Evolutionary conservation across 441 rosid species (phyloP), one percentile per base, ranked within the genome.

Genomic region (Aquilaria agallochum): DNA sequence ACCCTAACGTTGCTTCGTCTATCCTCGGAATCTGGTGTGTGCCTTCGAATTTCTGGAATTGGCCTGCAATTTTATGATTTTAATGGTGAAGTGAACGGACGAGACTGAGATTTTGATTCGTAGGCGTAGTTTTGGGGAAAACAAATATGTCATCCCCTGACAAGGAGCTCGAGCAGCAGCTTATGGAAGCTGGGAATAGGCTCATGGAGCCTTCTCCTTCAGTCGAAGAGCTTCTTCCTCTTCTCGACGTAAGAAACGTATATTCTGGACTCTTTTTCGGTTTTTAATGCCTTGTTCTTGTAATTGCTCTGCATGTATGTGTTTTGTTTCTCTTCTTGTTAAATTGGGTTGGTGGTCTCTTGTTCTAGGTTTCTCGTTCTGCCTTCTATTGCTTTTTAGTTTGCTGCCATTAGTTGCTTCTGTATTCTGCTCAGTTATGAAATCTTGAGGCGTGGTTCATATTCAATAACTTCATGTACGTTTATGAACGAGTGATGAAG

Each of bases 211-310:
- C 89, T 56, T 87, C 96, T 56, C 49, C 85, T 54, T 73, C 87
- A 2, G 80, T 82, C 34, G 91, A 84, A 31, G 92, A 89, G 48
- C 93, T 95, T 68, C 92, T 92, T 71, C 66, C 78, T 66, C 88
- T 95, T 59, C 96, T 95, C n/a, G 95, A 95, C 55, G 99, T 95
- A 74, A 80, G 90, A 74, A 55, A 48, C 7, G 72, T 49, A 65
- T 57, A 60, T 56, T 32, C 5, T 47, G 46, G 45, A 1, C 4
- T 33, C 40, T 11, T 65, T 7, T 20, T 12, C 45, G 55, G 13
- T 32, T 14, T 51, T 40, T 10, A 49, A 12, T 13, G 50, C 45
- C 9, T 45, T 2, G 27, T 56, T 1, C 5, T n/a, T 50, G 11
- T 13, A 2, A 12, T 40, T 14, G 45, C 11, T 27, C 53, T 42